A percentile compares a stretch with the other conserved stretches of the same genome.
phyloP scores from a whole-genome alignment of 208 protist genomes.

The Strigomonas culicis region DNA sequence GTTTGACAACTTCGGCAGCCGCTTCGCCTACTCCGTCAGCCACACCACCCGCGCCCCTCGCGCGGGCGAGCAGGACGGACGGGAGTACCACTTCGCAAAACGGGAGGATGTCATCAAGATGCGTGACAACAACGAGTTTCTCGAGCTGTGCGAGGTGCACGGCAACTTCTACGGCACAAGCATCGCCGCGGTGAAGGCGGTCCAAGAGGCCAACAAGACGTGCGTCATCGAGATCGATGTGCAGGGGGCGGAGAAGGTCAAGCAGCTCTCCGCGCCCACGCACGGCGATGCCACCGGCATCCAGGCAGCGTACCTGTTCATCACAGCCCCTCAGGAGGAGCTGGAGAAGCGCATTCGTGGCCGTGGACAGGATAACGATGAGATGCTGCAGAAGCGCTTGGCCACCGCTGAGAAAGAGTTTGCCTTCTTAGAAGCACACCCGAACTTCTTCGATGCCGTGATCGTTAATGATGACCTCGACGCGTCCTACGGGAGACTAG shows the following conservation, averaged over 20 bases:
- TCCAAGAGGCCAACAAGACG: slow-evolving; percentile 62
- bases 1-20: slow-evolving; percentile 53
- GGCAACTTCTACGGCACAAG: slow-evolving; percentile 96
- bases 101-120: slow-evolving; percentile 64
- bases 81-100: slow-evolving; percentile 90
- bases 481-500: slow-evolving; percentile 47
- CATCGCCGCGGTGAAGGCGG: slow-evolving; percentile 64
- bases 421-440: slow-evolving; percentile 59
- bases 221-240: slow-evolving; percentile 93
- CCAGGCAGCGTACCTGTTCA: slow-evolving; percentile 60
- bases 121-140: slow-evolving; percentile 72
- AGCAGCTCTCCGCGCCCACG: slow-evolving; percentile 21
- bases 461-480: slow-evolving; percentile 82
- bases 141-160: slow-evolving; percentile 92
- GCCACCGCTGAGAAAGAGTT: slow-evolving; percentile 72
- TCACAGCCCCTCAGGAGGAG: slow-evolving; percentile 75
- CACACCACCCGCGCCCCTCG: slow-evolving; percentile 90
- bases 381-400: slow-evolving; percentile 65
- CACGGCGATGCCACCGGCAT: slow-evolving; percentile 17
- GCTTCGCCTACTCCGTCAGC: slow-evolving; percentile 91
- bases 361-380: slow-evolving; percentile 75
- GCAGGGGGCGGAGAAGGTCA: slow-evolving; percentile 79
- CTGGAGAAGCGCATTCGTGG: slow-evolving; percentile 71
- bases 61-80: slow-evolving; percentile 81
- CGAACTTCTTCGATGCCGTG: slow-evolving; percentile 63